Evolutionary conservation across 257 asterid species (phyloP).

Genomic region (Solanum raphanifolium): DNA sequence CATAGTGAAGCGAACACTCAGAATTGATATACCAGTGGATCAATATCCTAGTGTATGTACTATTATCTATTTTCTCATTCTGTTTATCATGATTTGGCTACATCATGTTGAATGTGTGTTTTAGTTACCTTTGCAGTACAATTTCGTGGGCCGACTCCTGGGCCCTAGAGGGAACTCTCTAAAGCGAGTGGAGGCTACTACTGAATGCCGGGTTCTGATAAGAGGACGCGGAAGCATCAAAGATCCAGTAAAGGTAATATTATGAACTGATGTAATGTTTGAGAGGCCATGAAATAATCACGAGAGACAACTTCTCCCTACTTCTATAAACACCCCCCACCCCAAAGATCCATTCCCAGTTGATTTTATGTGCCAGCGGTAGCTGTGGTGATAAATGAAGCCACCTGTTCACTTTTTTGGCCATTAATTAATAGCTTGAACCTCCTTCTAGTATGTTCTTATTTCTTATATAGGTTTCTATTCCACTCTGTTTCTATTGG

Average conservation of each 20-base stretch:
- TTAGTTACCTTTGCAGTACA: constrained; percentile 46
- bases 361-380: background rate
- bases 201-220: constrained; percentile 94
- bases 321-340: background rate
- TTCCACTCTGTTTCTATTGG: background rate
- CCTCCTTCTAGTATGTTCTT: background rate
- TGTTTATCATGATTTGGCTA: background rate
- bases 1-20: constrained; percentile 71
- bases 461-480: background rate
- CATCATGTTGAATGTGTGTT: background rate
- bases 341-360: background rate
- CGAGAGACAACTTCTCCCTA: background rate
- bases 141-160: constrained; percentile 98
- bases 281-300: background rate
- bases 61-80: constrained; percentile 3
- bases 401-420: background rate
- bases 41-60: constrained; percentile 71
- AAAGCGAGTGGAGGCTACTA: constrained; percentile 89
- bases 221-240: constrained; percentile 99
- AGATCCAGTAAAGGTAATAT: constrained; percentile 79
- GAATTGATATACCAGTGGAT: constrained; percentile 95
- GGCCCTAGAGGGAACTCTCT: constrained; percentile 99
- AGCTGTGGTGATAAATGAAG: background rate
- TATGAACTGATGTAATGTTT: background rate
- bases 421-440: background rate